Evolutionary conservation across 805 yeast genomes (phyloP), one percentile per base, ranked within the genome.

Genomic region (Monosporozyma aquatica): DNA sequence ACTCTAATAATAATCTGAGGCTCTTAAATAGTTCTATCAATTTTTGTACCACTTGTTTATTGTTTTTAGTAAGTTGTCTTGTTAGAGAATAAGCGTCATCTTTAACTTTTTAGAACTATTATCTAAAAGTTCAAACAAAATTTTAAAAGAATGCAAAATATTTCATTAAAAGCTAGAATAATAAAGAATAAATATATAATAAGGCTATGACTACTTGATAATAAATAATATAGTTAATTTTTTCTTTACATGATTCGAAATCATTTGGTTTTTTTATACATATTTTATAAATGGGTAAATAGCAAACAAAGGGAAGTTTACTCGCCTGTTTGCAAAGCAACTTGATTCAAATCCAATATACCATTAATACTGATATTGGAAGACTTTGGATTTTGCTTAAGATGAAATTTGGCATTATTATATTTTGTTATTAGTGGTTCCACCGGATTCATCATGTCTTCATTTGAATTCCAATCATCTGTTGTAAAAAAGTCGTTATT

Each of bases 301-400:
- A 23, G 25, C 25, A 9, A 23, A 23, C 6, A 23, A 23, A 23
- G 6, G 9, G 9, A 23, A 23, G 9, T 18, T 32, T 23, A 32
- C 18, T 32, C 35, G 18, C 35, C 18, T 18, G 37, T 37, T 37
- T 37, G 41, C 30, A 38, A 38, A 18, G 41, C 41, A 11, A 38
- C 36, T 38, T 38, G 36, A 38, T 28, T 23, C 11, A 38, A 38
- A 23, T 30, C 21, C 21, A 38, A 18, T 28, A 38, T 38, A 21
- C 40, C 40, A 29, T 38, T 38, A 25, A 27, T 37, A 18, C 35
- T 32, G n/a, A 18, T 32, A 32, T 32, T 21, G 18, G 14, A 23
- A 32, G 35, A 32, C 18, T 32, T 32, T 32, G 23, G 18, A 32
- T 32, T 32, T 32, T 32, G 35, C 18, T 32, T 32, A 32, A 32